phyloP scores from a whole-genome alignment of 2,329 filamentous ascomycete species.

The Cercospora sp. region DNA sequence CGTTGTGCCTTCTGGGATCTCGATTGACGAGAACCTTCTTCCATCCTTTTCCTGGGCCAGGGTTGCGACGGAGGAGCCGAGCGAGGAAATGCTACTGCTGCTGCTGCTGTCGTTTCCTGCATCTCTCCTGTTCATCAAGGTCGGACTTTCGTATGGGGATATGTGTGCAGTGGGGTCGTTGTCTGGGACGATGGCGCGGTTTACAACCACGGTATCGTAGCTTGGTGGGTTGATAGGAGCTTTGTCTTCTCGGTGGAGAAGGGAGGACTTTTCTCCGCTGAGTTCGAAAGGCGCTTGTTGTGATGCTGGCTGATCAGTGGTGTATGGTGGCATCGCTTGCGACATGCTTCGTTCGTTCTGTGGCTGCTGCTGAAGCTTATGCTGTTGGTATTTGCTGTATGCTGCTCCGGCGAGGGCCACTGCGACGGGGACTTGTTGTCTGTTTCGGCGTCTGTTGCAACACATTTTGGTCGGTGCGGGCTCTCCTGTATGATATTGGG shows the following conservation, averaged over 20 bases:
- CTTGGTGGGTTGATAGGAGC: constrained; percentile 22
- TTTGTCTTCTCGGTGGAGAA: constrained; percentile 1
- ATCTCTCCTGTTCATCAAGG: neutral
- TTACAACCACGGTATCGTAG: constrained; percentile 16
- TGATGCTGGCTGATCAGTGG: neutral
- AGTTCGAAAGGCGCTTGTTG: neutral
- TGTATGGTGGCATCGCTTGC: neutral
- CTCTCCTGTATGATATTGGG: neutral
- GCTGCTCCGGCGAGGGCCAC: neutral
- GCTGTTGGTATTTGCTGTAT: constrained; percentile 20
- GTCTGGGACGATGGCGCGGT: constrained; percentile 10
- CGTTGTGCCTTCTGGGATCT: neutral
- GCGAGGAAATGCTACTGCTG: neutral
- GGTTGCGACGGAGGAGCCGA: neutral
- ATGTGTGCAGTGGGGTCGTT: neutral
- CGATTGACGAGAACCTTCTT: neutral
- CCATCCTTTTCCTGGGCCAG: neutral
- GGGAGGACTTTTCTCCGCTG: neutral
- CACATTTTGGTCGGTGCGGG: neutral
- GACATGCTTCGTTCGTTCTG: neutral
- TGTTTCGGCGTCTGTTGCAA: neutral
- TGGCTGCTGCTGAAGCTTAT: constrained; percentile 9
- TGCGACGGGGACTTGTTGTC: neutral
- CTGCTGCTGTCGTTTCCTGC: neutral
- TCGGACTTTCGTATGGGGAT: neutral